Evolutionary conservation across 176 grass and related monocot genomes (phyloP).

Genomic region (Cenchrus fungigraminus): DNA sequence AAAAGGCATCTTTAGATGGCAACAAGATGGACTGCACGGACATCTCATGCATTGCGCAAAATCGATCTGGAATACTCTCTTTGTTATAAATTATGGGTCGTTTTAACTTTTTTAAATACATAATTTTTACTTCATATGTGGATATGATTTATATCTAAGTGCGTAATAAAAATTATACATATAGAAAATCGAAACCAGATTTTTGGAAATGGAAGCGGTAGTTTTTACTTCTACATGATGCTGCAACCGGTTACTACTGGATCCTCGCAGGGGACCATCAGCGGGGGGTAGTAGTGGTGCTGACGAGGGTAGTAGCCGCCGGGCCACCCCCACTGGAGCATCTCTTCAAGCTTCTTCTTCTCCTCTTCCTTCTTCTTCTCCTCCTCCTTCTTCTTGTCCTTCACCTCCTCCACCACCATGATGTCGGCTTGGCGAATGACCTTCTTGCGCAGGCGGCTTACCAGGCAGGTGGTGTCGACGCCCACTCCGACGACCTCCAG

Average conservation of each 20-base stretch:
- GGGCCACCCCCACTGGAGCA: not conserved
- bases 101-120: too few species aligned
- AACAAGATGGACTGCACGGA: too few species aligned
- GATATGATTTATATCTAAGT: too few species aligned
- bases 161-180: too few species aligned
- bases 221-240: not conserved
- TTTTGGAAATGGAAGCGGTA: too few species aligned
- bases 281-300: not conserved
- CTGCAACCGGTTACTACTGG: not conserved
- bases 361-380: not conserved
- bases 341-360: not conserved
- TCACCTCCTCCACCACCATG: conserved; percentile 52
- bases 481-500: conserved; percentile 57
- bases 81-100: too few species aligned
- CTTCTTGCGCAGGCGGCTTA: conserved; percentile 49
- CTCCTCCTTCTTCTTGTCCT: conserved; percentile 10
- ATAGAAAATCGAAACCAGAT: too few species aligned
- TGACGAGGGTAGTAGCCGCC: not conserved
- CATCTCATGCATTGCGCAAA: too few species aligned
- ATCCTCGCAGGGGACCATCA: not conserved
- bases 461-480: conserved; percentile 45
- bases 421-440: conserved; percentile 44
- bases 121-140: too few species aligned
- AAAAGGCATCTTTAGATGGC: too few species aligned
- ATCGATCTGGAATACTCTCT: too few species aligned